Evolutionary conservation across 2,329 filamentous ascomycete genomes (phyloP).

Genomic region (Hypomyces perniciosus): DNA sequence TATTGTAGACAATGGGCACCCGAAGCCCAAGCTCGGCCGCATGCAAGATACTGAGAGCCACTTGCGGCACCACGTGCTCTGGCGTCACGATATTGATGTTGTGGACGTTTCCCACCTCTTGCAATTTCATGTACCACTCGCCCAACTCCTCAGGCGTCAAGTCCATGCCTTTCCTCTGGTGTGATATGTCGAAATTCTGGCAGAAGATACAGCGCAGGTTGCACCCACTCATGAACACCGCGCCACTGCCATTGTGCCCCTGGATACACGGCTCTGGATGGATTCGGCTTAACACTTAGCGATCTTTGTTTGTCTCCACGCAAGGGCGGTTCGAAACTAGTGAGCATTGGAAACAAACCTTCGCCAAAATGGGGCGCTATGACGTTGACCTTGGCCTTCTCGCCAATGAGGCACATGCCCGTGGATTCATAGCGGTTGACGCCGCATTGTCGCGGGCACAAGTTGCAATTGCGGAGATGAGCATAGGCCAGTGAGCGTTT

Average conservation of each 20-base stretch:
- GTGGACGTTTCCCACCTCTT: conserved; percentile 73
- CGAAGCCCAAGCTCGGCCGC: conserved; percentile 63
- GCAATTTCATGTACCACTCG: conserved; percentile 78
- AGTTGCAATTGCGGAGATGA: conserved; percentile 71
- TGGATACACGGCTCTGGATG: conserved; percentile 70
- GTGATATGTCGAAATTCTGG: conserved; percentile 79
- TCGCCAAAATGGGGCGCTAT: conserved; percentile 84
- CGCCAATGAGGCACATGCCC: conserved; percentile 71
- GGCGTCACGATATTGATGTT: conserved; percentile 87
- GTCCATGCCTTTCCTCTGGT: conserved; percentile 75
- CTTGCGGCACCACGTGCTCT: conserved; percentile 81
- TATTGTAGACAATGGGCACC: conserved; percentile 79
- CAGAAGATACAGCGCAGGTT: conserved; percentile 71
- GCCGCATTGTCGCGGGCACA: conserved; percentile 70
- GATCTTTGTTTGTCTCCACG: not conserved
- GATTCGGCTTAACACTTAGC: conserved; percentile 3
- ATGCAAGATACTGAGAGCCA: conserved; percentile 68
- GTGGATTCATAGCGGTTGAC: conserved; percentile 77
- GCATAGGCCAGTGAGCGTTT: conserved; percentile 70
- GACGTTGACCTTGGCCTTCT: conserved; percentile 72
- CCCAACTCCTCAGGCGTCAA: conserved; percentile 72
- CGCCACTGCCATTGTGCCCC: conserved; percentile 72
- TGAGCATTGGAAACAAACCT: conserved; percentile 35
- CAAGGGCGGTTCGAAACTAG: conserved; percentile 2
- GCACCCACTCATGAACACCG: conserved; percentile 74